Conservation (phyloP, 345 rosid genomes). For the Adansonia digitata region DNA sequence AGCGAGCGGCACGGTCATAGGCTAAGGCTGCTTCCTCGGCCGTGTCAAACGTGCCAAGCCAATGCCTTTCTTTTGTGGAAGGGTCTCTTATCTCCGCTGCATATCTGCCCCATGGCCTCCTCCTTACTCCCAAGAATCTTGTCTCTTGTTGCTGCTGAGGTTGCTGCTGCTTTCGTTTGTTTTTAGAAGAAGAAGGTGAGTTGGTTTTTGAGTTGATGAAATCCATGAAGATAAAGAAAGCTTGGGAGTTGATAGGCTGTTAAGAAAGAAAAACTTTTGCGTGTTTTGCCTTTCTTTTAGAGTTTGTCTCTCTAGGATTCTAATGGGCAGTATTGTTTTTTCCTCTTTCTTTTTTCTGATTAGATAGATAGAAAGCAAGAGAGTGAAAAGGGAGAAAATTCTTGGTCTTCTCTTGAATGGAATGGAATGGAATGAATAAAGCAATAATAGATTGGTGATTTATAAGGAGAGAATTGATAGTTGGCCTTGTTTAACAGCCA, state of each 20-base stretch:
- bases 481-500: constrained; percentile 9
- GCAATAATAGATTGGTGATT: not conserved
- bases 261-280: not conserved
- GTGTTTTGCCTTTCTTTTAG: not conserved
- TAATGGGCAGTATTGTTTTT: not conserved
- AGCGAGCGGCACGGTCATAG: constrained; percentile 84
- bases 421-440: too few species aligned
- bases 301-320: not conserved
- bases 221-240: constrained; percentile 24
- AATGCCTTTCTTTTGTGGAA: constrained; percentile 82
- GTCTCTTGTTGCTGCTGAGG: constrained; percentile 27
- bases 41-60: constrained; percentile 89
- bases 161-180: constrained; percentile 46
- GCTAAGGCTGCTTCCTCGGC: constrained; percentile 94
- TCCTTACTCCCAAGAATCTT: constrained; percentile 82
- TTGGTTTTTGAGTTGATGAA: constrained; percentile 25
- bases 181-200: constrained; percentile 48
- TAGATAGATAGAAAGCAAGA: constrained; percentile 4
- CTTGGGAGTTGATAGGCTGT: not conserved
- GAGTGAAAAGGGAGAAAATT: constrained; percentile 9
- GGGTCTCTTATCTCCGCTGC: constrained; percentile 97
- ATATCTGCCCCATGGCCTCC: constrained; percentile 95
- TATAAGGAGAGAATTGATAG: constrained; percentile 13
- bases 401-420: not conserved
- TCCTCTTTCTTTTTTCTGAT: not conserved